Percentiles rank a stretch among this genome's conserved stretches.
phyloP scores from a whole-genome alignment of 1,139 yeast species.

The Cylindricascospora bacillispora region DNA sequence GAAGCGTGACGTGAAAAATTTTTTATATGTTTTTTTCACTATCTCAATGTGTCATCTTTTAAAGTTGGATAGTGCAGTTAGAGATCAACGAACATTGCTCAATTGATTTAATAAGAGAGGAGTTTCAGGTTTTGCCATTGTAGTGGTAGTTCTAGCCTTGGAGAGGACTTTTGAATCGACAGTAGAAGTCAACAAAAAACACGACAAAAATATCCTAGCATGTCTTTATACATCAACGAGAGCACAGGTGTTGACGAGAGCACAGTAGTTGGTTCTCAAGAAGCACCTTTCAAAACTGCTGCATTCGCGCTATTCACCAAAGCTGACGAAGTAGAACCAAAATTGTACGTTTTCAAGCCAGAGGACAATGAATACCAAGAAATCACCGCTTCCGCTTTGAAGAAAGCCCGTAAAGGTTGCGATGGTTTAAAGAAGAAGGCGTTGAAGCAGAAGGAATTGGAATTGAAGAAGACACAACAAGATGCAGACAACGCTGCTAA shows the following conservation, averaged over 20 bases:
- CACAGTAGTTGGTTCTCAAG: slow-evolving; percentile 46
- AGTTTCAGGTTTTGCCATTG: too few relatives aligned
- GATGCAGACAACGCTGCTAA: slow-evolving; percentile 57
- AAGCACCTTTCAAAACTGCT: slow-evolving; percentile 63
- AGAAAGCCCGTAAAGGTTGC: slow-evolving; percentile 93
- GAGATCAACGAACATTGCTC: too few relatives aligned
- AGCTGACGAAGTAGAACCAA: slow-evolving; percentile 27
- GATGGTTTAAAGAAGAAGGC: slow-evolving; percentile 85
- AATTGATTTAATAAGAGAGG: too few relatives aligned
- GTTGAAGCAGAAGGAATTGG: slow-evolving; percentile 62
- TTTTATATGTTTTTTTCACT: too few relatives aligned
- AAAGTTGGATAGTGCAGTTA: too few relatives aligned
- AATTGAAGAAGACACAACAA: slow-evolving; percentile 45
- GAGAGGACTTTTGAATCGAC: too few relatives aligned
- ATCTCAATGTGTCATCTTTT: too few relatives aligned
- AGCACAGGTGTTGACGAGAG: slow-evolving; percentile 51
- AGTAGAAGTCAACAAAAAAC: too few relatives aligned
- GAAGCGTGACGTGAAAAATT: too few relatives aligned
- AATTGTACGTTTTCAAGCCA: slow-evolving; percentile 53
- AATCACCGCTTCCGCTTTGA: slow-evolving; percentile 84
- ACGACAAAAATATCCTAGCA: too few relatives aligned
- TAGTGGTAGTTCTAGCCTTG: too few relatives aligned
- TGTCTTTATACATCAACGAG: slow-evolving; percentile 70
- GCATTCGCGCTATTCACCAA: slow-evolving; percentile 63
- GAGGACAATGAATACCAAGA: slow-evolving; percentile 54